phyloP scores from a whole-genome alignment of 441 rosid species.

The Pelargonium myrrhifolium region DNA sequence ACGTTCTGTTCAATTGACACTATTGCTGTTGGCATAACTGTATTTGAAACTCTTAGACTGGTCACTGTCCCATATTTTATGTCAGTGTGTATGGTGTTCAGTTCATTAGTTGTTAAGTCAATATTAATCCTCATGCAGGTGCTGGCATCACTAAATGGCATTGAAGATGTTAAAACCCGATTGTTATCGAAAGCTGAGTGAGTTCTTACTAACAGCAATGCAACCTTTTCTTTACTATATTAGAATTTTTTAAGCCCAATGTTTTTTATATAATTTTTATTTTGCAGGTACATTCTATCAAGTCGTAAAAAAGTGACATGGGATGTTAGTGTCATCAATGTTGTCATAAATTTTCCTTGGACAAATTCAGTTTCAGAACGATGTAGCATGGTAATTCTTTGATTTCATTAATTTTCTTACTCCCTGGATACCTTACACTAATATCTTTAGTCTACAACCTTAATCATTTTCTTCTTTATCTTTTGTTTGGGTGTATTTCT shows the following conservation, averaged over 20 bases:
- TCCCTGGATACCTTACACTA: neutral
- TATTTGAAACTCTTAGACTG: conserved; percentile 4
- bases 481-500: neutral
- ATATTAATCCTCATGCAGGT: conserved; percentile 42
- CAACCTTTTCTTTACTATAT: neutral
- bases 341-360: conserved; percentile 50
- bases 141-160: conserved; percentile 62
- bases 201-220: conserved; percentile 26
- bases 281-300: conserved; percentile 64
- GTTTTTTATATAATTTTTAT: conserved; percentile 14
- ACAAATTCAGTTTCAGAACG: conserved; percentile 38
- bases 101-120: neutral
- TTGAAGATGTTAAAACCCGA: conserved; percentile 57
- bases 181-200: conserved; percentile 69
- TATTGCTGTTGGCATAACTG: neutral
- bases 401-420: conserved; percentile 11
- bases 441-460: neutral
- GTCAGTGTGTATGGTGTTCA: neutral
- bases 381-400: conserved; percentile 54
- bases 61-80: neutral
- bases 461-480: neutral
- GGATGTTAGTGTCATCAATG: conserved; percentile 50
- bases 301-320: conserved; percentile 50
- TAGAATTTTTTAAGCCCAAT: conserved; percentile 1
- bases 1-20: neutral